A percentile compares a stretch with the other conserved stretches of the same genome.
phyloP scores from a whole-genome alignment of 306 rosid genomes.

The Sphenostylis stenocarpa region DNA sequence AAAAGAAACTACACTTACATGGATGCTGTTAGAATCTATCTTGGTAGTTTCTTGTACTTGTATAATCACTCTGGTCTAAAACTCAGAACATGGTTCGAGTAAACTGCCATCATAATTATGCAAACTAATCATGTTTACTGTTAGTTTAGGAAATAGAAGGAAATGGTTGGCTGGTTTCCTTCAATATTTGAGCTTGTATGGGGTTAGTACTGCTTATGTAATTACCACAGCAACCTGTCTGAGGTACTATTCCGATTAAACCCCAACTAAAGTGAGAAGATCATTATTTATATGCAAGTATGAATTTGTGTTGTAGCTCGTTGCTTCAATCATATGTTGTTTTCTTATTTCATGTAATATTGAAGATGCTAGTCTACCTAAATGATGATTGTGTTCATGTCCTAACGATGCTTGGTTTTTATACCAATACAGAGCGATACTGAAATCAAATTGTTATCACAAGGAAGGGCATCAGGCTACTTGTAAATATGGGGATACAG shows the following conservation, averaged over 20 bases:
- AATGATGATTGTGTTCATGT: background rate
- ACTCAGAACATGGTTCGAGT: conserved; percentile 17
- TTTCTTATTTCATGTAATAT: background rate
- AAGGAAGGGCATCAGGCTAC: conserved; percentile 72
- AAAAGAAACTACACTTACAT: conserved; percentile 56
- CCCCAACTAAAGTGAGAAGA: background rate
- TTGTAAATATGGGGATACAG: conserved; percentile 52
- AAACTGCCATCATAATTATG: background rate
- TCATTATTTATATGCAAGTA: background rate
- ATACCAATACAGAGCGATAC: conserved; percentile 61
- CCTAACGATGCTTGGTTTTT: background rate
- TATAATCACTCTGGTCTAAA: conserved; percentile 12
- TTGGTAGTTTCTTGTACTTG: conserved; percentile 36
- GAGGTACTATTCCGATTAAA: conserved; percentile 46
- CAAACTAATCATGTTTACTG: conserved; percentile 32
- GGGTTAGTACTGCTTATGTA: conserved; percentile 50
- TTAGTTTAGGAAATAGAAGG: conserved; percentile 45
- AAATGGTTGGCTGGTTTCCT: conserved; percentile 49
- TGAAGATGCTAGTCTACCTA: background rate
- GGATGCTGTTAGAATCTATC: conserved; percentile 56
- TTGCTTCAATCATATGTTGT: background rate
- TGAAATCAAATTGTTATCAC: conserved; percentile 77
- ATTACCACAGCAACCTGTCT: conserved; percentile 55
- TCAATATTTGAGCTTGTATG: conserved; percentile 61
- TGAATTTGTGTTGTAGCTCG: background rate